Evolutionary conservation across 495 filamentous ascomycete genomes (phyloP), one percentile per base, ranked within the genome.

Genomic region (Penicillium simplicissimum): DNA sequence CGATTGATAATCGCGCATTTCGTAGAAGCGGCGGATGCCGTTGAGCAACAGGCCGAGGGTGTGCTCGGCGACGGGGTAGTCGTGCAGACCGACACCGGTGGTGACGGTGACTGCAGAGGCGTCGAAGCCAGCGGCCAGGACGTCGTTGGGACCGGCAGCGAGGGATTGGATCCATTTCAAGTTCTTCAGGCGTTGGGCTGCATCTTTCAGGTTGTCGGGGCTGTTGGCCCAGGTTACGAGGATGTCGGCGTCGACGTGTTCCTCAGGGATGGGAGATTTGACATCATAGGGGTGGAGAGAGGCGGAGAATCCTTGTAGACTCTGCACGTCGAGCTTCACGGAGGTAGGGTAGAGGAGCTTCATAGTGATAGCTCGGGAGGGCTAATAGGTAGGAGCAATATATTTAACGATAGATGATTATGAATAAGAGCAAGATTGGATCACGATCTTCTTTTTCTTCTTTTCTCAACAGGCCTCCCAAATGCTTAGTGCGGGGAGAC

Each of bases 311-410:
- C 81, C 83, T 54, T 84, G 68, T 58, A 86, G 72, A 55, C 60
- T 71, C 63, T 76, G 57, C 45, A 77, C 57, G 69, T 85, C 74
- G 64, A 86, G 76, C 34, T 70, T 68, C 58, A 86, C 75, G 8
- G 84, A 85, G 52, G 79, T 86, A 47, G 84, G 84, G 71, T 87
- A 87, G 33, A 86, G 82, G 69, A 87, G 79, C 71, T 87, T 86
- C 84, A 85, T 86, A 15, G 8, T 17, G 48, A 19, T 52, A 52
- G 28, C 34, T 37, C n/a, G n/a, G n/a, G 17, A 45, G 42, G 9
- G 8, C 9, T 3, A 13, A 21, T 8, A 21, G 19, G 6, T 45
- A 23, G 21, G 1, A 17, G 40, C 28, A 31, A 10, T 45, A 45
- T 45, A 45, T 23, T 23, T 45, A 45, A 45, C 5, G 48, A 34